Evolutionary conservation across 306 rosid species (phyloP).

Genomic region (Quercus wislizeni): DNA sequence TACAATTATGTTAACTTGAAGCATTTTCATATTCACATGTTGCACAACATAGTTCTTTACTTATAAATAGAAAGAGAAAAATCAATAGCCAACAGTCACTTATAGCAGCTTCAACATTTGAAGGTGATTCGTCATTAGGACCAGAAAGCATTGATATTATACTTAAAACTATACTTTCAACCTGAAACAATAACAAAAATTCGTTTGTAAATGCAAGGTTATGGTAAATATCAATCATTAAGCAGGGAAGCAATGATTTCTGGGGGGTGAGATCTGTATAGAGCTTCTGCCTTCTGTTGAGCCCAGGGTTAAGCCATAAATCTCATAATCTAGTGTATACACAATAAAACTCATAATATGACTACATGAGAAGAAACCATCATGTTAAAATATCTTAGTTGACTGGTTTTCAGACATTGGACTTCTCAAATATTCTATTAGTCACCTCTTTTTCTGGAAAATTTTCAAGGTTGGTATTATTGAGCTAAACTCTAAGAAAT

Average conservation of each 20-base stretch:
- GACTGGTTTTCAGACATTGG: background rate
- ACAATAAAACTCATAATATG: background rate
- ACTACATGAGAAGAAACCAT: background rate
- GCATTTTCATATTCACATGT: background rate
- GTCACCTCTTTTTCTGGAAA: background rate
- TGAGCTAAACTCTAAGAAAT: background rate
- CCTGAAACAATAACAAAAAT: constrained; percentile 44
- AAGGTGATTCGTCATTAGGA: constrained; percentile 97
- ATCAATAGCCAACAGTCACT: constrained; percentile 28
- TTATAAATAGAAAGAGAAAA: background rate
- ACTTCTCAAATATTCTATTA: background rate
- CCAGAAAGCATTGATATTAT: constrained; percentile 96
- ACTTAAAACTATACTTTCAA: constrained; percentile 97
- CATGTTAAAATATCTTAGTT: background rate
- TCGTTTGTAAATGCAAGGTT: background rate
- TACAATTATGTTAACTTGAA: background rate
- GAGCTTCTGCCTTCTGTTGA: background rate
- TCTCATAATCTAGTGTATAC: background rate
- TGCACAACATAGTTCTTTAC: background rate
- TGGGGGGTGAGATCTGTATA: background rate
- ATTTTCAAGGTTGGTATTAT: background rate
- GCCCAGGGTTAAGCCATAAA: background rate
- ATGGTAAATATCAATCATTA: background rate
- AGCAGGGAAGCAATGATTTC: background rate
- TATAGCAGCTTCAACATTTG: constrained; percentile 98